phyloP scores from a whole-genome alignment of 208 protist genomes.

The Leishmania tarentolae region DNA sequence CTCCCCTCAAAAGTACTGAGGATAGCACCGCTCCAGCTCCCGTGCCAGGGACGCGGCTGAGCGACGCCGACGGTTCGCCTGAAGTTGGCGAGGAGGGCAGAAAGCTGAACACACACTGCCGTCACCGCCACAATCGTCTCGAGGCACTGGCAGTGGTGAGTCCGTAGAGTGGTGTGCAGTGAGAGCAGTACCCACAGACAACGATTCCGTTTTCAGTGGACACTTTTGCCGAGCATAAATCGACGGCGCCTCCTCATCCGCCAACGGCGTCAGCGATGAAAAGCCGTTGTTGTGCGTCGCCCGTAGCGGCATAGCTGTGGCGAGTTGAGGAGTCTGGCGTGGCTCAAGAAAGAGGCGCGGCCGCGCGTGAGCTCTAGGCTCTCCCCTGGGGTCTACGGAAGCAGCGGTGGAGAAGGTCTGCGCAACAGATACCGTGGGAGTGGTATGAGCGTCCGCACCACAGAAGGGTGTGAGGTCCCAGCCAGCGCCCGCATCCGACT shows the following conservation, averaged over 20 bases:
- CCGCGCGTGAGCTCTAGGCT: not conserved
- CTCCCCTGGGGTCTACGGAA: not conserved
- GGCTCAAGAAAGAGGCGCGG: not conserved
- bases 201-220: not conserved
- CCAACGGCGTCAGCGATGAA: not conserved
- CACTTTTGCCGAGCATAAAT: not conserved
- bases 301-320: not conserved
- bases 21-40: slow-evolving; percentile 21
- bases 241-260: not conserved
- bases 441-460: not conserved
- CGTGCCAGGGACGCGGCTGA: slow-evolving; percentile 13
- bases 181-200: not conserved
- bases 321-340: not conserved
- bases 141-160: not conserved
- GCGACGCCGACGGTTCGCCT: slow-evolving; percentile 1
- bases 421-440: not conserved
- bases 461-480: not conserved
- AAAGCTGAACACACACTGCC: not conserved
- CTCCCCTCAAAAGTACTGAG: slow-evolving; percentile 13
- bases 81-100: not conserved
- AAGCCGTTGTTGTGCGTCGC: not conserved
- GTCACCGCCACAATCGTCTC: not conserved
- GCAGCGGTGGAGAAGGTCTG: not conserved
- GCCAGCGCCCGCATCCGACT: not conserved
- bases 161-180: not conserved